These are phyloP conservation scores for Cantharellus cinnabarinus DNA, from an alignment of 768 basidiomycete genomes.

Conservation along the genomic window DNA sequence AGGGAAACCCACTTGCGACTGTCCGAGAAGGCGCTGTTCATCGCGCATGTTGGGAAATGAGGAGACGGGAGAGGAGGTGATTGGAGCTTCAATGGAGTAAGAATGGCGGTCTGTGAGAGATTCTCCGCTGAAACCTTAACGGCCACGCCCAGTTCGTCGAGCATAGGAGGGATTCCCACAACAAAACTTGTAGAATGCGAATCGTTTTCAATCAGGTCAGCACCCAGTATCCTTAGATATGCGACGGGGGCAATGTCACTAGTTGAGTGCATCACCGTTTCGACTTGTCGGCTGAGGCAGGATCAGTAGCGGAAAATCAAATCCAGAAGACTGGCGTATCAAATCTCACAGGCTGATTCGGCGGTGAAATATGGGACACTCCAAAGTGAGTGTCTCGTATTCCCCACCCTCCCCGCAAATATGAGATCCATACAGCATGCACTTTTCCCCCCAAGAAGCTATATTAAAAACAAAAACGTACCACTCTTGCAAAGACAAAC, in stretches of 20 bases:
- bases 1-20: background rate
- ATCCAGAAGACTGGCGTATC: background rate
- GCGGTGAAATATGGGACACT: constrained; percentile 73
- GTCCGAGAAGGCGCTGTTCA: background rate
- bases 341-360: constrained; percentile 42
- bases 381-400: constrained; percentile 84
- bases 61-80: background rate
- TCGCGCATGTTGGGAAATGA: background rate
- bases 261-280: constrained; percentile 59
- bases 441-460: constrained; percentile 24
- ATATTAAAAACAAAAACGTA: background rate
- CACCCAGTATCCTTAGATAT: constrained; percentile 60
- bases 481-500: background rate
- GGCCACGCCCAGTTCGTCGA: constrained; percentile 12
- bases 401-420: constrained; percentile 97
- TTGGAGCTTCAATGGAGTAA: background rate
- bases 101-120: background rate
- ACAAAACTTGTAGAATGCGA: background rate
- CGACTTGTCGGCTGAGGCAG: constrained; percentile 31
- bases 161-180: constrained; percentile 25
- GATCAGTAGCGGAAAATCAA: background rate
- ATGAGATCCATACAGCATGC: constrained; percentile 68
- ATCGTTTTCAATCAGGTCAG: constrained; percentile 38
- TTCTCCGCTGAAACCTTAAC: background rate
- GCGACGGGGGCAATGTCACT: constrained; percentile 80